phyloP scores from a whole-genome alignment of 345 rosid species.

The Arabidopsis suecica region DNA sequence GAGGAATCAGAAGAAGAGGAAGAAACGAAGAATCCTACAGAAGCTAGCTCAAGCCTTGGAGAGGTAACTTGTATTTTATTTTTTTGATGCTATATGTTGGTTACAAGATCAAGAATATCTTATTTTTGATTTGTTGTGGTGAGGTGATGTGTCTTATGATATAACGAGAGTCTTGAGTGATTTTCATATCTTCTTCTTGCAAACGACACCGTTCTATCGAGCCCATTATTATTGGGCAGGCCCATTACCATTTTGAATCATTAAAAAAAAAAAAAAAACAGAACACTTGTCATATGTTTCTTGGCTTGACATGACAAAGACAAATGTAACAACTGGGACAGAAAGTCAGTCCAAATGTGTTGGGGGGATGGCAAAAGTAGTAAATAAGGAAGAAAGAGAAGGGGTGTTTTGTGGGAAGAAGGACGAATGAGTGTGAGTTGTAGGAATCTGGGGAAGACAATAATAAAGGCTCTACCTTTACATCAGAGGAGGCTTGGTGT shows the following conservation, averaged over 20 bases:
- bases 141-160: not conserved
- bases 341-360: too few relatives aligned
- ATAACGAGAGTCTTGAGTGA: too few relatives aligned
- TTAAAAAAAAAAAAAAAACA: too few relatives aligned
- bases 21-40: conserved; percentile 18
- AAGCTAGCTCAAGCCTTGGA: conserved; percentile 33
- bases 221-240: conserved; percentile 10
- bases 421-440: not conserved
- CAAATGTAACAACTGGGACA: too few relatives aligned
- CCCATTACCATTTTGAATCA: not conserved
- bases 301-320: too few relatives aligned
- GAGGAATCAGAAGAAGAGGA: conserved; percentile 44
- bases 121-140: not conserved
- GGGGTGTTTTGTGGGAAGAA: too few relatives aligned
- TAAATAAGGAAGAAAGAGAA: not conserved
- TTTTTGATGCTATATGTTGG: not conserved
- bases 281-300: too few relatives aligned
- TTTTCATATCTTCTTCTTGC: not conserved
- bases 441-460: conserved; percentile 6
- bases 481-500: conserved; percentile 26
- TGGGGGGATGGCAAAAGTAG: not conserved
- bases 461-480: conserved; percentile 30
- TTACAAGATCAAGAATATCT: not conserved
- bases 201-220: not conserved
- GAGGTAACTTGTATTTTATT: conserved; percentile 31